phyloP scores from a whole-genome alignment of 768 basidiomycete genomes.

The Podaxis mareebaensis region DNA sequence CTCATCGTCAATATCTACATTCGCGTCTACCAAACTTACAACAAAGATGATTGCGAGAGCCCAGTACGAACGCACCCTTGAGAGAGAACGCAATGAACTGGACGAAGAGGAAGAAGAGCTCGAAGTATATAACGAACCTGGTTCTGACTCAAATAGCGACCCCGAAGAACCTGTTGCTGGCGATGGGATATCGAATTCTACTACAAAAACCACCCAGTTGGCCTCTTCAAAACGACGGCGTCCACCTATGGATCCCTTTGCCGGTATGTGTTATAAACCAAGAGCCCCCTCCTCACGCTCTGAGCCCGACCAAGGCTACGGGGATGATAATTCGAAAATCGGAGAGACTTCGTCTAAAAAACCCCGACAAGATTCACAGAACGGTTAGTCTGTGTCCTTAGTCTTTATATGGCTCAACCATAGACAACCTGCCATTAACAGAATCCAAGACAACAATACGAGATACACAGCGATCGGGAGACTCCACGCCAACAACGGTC shows the following conservation, averaged over 20 bases:
- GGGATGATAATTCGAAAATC: conserved; percentile 26
- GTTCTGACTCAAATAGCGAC: conserved; percentile 26
- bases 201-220: conserved; percentile 11
- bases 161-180: conserved; percentile 13
- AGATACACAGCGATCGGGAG: not conserved
- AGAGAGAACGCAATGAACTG: conserved; percentile 46
- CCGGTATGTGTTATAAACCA: conserved; percentile 40
- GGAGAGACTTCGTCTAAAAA: conserved; percentile 15
- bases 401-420: not conserved
- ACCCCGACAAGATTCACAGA: not conserved
- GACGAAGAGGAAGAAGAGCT: conserved; percentile 40
- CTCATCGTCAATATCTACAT: conserved; percentile 28
- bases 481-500: conserved; percentile 8
- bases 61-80: conserved; percentile 58
- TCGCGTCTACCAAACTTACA: conserved; percentile 58
- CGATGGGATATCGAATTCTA: conserved; percentile 16
- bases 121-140: conserved; percentile 40
- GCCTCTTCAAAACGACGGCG: conserved; percentile 46
- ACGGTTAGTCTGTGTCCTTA: not conserved
- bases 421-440: not conserved
- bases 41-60: conserved; percentile 73
- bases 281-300: not conserved
- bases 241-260: conserved; percentile 62
- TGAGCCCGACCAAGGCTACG: conserved; percentile 31
- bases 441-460: conserved; percentile 9